Evolutionary conservation across 1,139 yeast genomes (phyloP), one percentile per base, ranked within the genome.

Genomic region (Blastobotrys proliferans): DNA sequence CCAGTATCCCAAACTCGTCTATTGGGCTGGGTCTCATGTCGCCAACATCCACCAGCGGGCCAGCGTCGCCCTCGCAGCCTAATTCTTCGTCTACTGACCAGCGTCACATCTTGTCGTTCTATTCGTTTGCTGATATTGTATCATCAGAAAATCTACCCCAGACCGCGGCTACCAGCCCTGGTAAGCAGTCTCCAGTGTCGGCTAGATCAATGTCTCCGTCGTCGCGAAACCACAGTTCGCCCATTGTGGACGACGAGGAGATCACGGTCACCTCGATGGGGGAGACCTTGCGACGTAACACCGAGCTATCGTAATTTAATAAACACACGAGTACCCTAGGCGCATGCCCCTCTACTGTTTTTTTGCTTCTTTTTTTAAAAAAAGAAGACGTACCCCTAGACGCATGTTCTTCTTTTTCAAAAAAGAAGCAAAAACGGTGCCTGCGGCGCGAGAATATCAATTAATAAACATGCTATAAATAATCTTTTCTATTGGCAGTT

Each of bases 401-500:
- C n/a, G n/a, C n/a, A n/a, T n/a, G n/a, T n/a, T n/a, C n/a, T n/a
- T n/a, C n/a, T n/a, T n/a, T n/a, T n/a, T n/a, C n/a, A n/a, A n/a
- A n/a, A n/a, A n/a, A n/a, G n/a, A n/a, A n/a, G n/a, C n/a, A n/a
- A n/a, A n/a, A n/a, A n/a, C n/a, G n/a, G n/a, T n/a, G n/a, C n/a
- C n/a, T n/a, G n/a, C n/a, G n/a, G n/a, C n/a, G n/a, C n/a, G n/a
- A n/a, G n/a, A n/a, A n/a, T n/a, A n/a, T n/a, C n/a, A n/a, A n/a
- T 18, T 25, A 14, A 30, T 22, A 16, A 32, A 14, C 21, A 26
- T 35, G 17, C 49, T 60, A 68, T 49, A 92, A 70, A 62, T 90
- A 88, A 62, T 88, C 94, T 70, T 92, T 92, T 67, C 96, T 81
- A 65, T 83, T 88, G 19, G 95, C 97, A 25, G 98, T 92, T 61